Evolutionary conservation across 225 moss, liverwort and hornwort species (phyloP).

Genomic region (Neckera pumila): DNA sequence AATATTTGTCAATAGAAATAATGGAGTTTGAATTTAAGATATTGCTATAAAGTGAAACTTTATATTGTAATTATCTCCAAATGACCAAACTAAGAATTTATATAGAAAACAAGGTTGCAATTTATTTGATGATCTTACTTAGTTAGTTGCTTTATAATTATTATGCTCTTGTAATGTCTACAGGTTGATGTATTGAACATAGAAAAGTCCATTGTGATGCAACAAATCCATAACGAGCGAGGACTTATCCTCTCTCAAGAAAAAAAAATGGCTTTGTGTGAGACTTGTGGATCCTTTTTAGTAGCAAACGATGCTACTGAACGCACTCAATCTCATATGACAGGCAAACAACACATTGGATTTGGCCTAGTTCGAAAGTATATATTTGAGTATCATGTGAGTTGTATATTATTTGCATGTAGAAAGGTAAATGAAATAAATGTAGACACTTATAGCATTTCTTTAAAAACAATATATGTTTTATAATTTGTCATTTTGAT

Average conservation of each 20-base stretch:
- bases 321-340: slow-evolving; percentile 87
- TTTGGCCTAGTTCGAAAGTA: slow-evolving; percentile 69
- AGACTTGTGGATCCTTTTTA: slow-evolving; percentile 84
- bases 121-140: fast-evolving
- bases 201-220: slow-evolving; percentile 60
- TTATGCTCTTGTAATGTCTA: neutral
- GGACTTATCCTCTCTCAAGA: slow-evolving; percentile 84
- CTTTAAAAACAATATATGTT: neutral
- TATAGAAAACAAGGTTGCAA: neutral
- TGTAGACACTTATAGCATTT: neutral
- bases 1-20: neutral
- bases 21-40: neutral
- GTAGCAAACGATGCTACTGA: slow-evolving; percentile 92
- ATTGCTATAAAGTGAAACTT: neutral
- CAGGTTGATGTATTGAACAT: slow-evolving; percentile 74
- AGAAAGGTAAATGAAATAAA: neutral
- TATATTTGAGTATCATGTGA: neutral
- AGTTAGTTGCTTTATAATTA: neutral
- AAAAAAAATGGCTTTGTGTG: slow-evolving; percentile 94
- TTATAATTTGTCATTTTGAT: neutral
- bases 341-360: slow-evolving; percentile 94
- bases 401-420: neutral
- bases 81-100: neutral
- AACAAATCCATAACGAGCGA: slow-evolving; percentile 83
- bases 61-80: fast-evolving